Evolutionary conservation across 1,139 yeast genomes (phyloP).

Genomic region (Lodderomyces theae): DNA sequence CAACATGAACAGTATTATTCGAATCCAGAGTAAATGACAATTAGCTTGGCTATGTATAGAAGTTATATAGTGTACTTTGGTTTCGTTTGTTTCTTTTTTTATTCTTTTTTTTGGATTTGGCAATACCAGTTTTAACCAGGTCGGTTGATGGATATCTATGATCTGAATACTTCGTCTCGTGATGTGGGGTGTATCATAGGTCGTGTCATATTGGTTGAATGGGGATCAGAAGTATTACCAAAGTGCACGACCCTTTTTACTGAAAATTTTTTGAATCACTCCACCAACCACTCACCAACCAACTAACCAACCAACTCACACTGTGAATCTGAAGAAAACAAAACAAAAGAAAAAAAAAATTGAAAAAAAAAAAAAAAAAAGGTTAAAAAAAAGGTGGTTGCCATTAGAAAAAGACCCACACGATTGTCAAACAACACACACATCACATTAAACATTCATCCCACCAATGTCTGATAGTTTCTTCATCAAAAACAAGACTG

Average conservation of each 20-base stretch:
- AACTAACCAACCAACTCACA: too few species aligned
- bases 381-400: neutral
- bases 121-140: too few species aligned
- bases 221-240: neutral
- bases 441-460: too few species aligned
- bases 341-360: neutral
- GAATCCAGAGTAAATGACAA: conserved; percentile 18
- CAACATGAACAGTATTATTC: conserved; percentile 36
- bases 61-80: conserved; percentile 1
- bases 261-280: neutral
- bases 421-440: neutral
- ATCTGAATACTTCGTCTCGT: too few species aligned
- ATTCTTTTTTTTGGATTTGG: neutral
- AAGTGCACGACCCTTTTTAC: neutral
- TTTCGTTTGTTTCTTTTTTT: neutral
- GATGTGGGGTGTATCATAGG: too few species aligned
- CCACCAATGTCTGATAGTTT: conserved; percentile 25
- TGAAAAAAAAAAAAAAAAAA: too few species aligned
- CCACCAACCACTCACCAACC: too few species aligned
- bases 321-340: neutral
- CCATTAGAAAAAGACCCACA: neutral
- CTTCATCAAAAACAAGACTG: conserved; percentile 56
- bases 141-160: neutral
- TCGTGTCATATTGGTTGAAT: neutral
- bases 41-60: neutral